Evolutionary conservation across 371 early-diverging fungal species (phyloP), one percentile per base, ranked within the genome.

Genomic region (Mucor velutinosus): DNA sequence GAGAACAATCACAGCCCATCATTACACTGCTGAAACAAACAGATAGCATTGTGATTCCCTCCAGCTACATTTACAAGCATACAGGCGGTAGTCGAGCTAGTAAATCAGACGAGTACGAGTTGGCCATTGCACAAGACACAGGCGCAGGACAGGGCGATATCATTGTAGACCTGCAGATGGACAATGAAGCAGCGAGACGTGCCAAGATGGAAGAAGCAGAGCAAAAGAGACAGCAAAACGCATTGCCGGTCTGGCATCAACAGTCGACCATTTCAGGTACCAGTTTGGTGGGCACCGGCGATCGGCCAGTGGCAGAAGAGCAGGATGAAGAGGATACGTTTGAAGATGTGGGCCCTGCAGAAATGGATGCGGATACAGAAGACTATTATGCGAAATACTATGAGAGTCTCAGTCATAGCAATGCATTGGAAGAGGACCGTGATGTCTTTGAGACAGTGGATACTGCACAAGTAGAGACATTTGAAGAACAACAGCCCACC

Each of bases 1-100:
- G 92, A 79, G 90, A 89, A 45, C 93, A 95, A 76, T 89, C 90
- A 49, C 84, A 87, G 56, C 92, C 94, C 0, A 93, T 97, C 32
- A 86, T 95, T 53, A 86, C 90, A 7, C 72, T 95, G 29, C 76
- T 97, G 21, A 94, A 94, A 67, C 83, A 89, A 69, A 94, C 95
- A 1, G 97, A 97, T 66, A 80, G 84, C 27, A 64, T 90, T 19
- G 82, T 82, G 19, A 91, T 93, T 41, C 91, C 92, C 7, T 85
- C 87, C 23, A 77, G 78, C 67, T 76, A 87, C 76, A 68, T 82
- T 57, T 71, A 84, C 76, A 69, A 79, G 47, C 64, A 85, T 63
- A 67, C 75, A 56, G 68, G 67, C 32, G 65, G 71, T 15, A 68
- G 66, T 37, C 41, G 74, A 37, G 19, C 45, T 6, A 62, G 47